phyloP scores from a whole-genome alignment of 148 eudicot species.

The Chenopodium berlandieri region DNA sequence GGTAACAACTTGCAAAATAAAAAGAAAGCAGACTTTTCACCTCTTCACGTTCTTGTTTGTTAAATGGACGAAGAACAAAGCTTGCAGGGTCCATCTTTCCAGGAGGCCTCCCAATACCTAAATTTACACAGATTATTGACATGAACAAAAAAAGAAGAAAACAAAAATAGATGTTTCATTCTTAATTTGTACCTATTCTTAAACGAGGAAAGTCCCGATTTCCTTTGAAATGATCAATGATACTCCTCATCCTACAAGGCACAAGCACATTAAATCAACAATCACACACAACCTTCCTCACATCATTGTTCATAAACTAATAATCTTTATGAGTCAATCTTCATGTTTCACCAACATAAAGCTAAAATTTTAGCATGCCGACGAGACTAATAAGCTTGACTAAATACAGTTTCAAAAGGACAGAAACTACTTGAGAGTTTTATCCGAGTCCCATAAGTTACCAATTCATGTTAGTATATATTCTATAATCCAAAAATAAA shows the following conservation, averaged over 20 bases:
- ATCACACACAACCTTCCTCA: background rate
- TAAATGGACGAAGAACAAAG: slow-evolving; percentile 79
- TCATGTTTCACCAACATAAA: too few relatives aligned
- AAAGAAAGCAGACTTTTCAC: slow-evolving; percentile 30
- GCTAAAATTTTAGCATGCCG: too few relatives aligned
- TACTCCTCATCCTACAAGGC: slow-evolving; percentile 75
- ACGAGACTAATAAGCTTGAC: background rate
- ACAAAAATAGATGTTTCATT: background rate
- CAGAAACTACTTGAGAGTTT: background rate
- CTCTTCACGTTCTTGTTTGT: slow-evolving; percentile 75
- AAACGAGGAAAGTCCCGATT: slow-evolving; percentile 86
- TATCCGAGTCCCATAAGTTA: too few relatives aligned
- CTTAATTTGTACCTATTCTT: slow-evolving; percentile 60
- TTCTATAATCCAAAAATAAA: too few relatives aligned
- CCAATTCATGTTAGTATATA: too few relatives aligned
- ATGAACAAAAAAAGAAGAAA: background rate
- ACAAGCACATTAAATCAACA: background rate
- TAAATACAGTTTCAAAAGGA: background rate
- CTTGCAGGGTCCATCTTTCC: slow-evolving; percentile 81
- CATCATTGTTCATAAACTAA: too few relatives aligned
- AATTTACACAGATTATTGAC: background rate
- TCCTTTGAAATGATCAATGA: slow-evolving; percentile 83
- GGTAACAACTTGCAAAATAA: slow-evolving; percentile 7
- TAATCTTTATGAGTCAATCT: too few relatives aligned
- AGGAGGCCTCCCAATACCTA: slow-evolving; percentile 96